Base-by-base conservation (phyloP, 2,329 filamentous ascomycete genomes). In the Xylariaceae sp. region DNA sequence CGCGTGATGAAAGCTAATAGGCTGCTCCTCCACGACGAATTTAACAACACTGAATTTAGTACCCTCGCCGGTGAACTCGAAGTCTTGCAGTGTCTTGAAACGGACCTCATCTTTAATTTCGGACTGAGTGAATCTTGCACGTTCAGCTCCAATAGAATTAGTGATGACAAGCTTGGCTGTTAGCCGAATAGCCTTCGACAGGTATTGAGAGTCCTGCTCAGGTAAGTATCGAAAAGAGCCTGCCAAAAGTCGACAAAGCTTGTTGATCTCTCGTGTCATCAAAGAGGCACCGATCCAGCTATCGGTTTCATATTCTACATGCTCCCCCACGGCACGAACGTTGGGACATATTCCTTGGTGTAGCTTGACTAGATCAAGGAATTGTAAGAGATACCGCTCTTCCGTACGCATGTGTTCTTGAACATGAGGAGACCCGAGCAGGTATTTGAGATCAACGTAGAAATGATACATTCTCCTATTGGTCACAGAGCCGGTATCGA, bases 321-420 rank as follows among this genome's bases (percentile, higher is more conserved):
- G 94, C 64, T 97, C 94, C 14, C 91, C 90, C 18, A 96, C 82
- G 2, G 92, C 94, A 54, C 95, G 82, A 22, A 91, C 78, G 62
- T 97, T 99, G 1, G 94, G 94, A 60, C 92, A 96, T 48, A 99
- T 96, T 27, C 94, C 92, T 71, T 99, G 95, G 57, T 96, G 91
- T 41, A 99, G 79, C 68, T 96, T 96, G 56, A 96, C 90, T 14
- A 99, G 76, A 65, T 99, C 95, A 40, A 99, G 75, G 69, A 97
- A 99, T 63, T 99, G 95, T 66, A 95, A 77, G 48, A 96, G 78
- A 62, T 99, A 99, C 51, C 90, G 82, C 46, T 87, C 83, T 66
- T 97, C 90, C 3, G 78, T 84, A 36, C 94, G 83, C 54, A 97
- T 81, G 46, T 86, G 83, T 58, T 90, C 83, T 65, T 96, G 90